phyloP scores from a whole-genome alignment of 2,329 filamentous ascomycete species.

The Diaporthe ampelina region DNA sequence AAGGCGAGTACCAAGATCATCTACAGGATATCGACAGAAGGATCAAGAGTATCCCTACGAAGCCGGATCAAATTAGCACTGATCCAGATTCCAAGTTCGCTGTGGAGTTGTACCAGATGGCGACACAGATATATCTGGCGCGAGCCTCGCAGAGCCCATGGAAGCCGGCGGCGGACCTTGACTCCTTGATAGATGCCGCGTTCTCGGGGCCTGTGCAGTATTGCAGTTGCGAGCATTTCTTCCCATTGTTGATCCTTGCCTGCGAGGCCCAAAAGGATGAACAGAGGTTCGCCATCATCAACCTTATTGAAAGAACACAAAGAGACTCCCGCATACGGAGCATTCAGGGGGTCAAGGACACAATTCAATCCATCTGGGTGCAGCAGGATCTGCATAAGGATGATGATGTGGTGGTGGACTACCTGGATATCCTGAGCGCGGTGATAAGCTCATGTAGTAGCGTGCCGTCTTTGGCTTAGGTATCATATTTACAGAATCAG shows the following conservation, averaged over 20 bases:
- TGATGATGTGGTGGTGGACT: slow-evolving; percentile 48
- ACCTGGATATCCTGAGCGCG: slow-evolving; percentile 46
- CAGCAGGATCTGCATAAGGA: slow-evolving; percentile 53
- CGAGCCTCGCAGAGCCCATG: slow-evolving; percentile 2
- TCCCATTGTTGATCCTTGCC: slow-evolving; percentile 1
- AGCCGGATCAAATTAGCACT: background rate
- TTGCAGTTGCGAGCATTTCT: slow-evolving; percentile 17
- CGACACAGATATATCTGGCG: slow-evolving; percentile 3
- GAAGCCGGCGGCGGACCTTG: background rate
- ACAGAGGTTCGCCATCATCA: slow-evolving; percentile 8
- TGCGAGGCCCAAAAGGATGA: slow-evolving; percentile 10
- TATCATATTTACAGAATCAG: background rate
- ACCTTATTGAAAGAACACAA: slow-evolving; percentile 6
- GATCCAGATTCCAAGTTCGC: background rate
- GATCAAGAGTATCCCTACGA: background rate
- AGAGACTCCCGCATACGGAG: slow-evolving; percentile 6
- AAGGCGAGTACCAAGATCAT: background rate
- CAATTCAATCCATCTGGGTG: slow-evolving; percentile 51
- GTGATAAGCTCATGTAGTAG: slow-evolving; percentile 44
- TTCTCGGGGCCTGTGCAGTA: background rate
- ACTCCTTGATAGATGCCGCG: background rate
- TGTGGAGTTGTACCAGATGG: slow-evolving; percentile 7
- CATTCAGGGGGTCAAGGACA: slow-evolving; percentile 16
- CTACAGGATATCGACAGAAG: background rate
- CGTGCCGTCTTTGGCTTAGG: background rate